Base-by-base conservation (phyloP, 768 basidiomycete genomes). In the Xanthoconium stramineum region DNA sequence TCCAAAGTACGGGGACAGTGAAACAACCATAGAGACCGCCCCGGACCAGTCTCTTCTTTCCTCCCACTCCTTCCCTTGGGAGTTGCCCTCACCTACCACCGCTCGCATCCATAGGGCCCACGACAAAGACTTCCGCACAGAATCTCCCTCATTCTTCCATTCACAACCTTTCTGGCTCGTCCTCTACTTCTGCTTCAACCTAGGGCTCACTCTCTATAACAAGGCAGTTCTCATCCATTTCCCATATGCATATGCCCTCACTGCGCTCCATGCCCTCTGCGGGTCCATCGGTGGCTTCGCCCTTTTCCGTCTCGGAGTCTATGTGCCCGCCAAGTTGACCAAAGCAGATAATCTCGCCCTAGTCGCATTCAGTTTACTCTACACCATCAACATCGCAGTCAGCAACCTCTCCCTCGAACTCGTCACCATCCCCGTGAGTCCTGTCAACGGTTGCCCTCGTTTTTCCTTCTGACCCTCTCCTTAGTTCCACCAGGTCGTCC, bases 401-500 rank as follows among this genome's bases (percentile, higher is more conserved):
- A 95, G 93, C 75, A 99, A 99, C 71, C 76, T 94, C 32, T 94
- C 91, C 7, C 78, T 96, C 24, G 81, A 89, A 60, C 76, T 96
- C 19, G 94, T 98, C 37, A 94, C 94, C 7, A 82, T 96, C 17
- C 93, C 94, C 6, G 91, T 94, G 58, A 64, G 90, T 82, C 14
- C 6, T 7, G 6, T 30, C 32, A 12, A 29, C n/a, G 4, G 29
- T 40, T 20, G 0, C 19, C 45, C 33, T 33, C n/a, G 28, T 7
- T 10, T 38, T 5, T 17, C 44, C 38, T 50, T 12, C 3, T 7
- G 8, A 1, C n/a, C 39, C 43, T 19, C 55, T 51, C 44, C 17
- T 39, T 59, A 97, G 94, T 97, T 99, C 67, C 97, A 98, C 70
- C 96, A 98, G 78, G 93, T 98, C 53, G 86, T 98, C 37, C 89